A percentile compares a stretch with the other conserved stretches of the same genome.
Evolutionary conservation across 352 stramenopile species (phyloP).

Genomic region (Stramenopiles sp.): DNA sequence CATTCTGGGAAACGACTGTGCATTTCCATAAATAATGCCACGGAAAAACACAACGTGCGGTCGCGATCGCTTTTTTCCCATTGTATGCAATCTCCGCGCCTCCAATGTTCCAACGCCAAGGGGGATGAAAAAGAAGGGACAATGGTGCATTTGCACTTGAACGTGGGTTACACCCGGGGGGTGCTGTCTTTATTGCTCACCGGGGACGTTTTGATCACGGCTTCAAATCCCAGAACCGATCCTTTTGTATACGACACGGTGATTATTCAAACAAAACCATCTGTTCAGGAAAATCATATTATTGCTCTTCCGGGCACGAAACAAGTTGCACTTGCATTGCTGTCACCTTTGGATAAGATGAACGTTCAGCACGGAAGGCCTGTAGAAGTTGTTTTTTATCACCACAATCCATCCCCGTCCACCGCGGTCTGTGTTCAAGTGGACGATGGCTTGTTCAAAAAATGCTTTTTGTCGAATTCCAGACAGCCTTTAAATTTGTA

Average conservation of each 20-base stretch:
- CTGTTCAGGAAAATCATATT: background rate
- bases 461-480: too few species aligned
- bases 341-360: too few species aligned
- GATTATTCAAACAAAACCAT: background rate
- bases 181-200: too few species aligned
- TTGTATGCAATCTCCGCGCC: background rate
- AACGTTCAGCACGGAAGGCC: too few species aligned
- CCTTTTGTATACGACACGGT: background rate
- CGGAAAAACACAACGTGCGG: background rate
- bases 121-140: background rate
- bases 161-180: too few species aligned
- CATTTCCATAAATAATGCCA: conserved; percentile 11
- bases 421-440: too few species aligned
- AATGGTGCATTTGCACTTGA: background rate
- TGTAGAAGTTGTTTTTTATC: too few species aligned
- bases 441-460: too few species aligned
- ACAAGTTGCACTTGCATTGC: too few species aligned
- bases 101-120: too few species aligned
- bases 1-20: conserved; percentile 1
- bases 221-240: background rate
- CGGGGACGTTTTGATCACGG: background rate
- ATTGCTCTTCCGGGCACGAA: background rate
- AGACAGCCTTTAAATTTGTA: too few species aligned
- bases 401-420: too few species aligned
- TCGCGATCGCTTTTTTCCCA: background rate